phyloP scores from a whole-genome alignment of 768 basidiomycete genomes.

The Gyrodon lividus region DNA sequence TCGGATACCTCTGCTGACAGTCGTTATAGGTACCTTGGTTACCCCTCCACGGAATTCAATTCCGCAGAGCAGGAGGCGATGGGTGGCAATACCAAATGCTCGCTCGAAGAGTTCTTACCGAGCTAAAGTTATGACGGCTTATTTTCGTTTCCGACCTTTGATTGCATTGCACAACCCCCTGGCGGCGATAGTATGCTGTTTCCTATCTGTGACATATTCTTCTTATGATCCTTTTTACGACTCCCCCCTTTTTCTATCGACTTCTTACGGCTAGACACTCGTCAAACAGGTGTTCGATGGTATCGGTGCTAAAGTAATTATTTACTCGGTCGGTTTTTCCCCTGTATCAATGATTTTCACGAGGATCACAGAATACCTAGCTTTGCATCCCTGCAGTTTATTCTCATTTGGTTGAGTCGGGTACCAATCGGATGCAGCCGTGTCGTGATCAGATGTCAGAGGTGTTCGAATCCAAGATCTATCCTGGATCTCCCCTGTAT shows the following conservation, averaged over 20 bases:
- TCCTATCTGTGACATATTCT: constrained; percentile 20
- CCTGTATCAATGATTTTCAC: constrained; percentile 8
- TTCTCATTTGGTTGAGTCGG: too few relatives aligned
- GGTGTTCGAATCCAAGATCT: too few relatives aligned
- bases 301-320: neutral
- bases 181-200: constrained; percentile 24
- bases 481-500: too few relatives aligned
- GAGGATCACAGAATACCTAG: constrained; percentile 13
- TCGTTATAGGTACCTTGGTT: constrained; percentile 79
- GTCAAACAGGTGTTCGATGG: constrained; percentile 1
- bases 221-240: constrained; percentile 2
- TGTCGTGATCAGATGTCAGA: too few relatives aligned
- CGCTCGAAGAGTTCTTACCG: constrained; percentile 81
- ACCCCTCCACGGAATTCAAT: constrained; percentile 93
- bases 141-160: neutral
- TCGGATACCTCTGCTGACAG: neutral
- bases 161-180: constrained; percentile 10
- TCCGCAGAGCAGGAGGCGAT: constrained; percentile 85
- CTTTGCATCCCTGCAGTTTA: too few relatives aligned
- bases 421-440: too few relatives aligned
- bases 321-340: constrained; percentile 8
- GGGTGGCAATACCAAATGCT: constrained; percentile 99
- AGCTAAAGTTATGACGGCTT: constrained; percentile 70
- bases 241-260: neutral
- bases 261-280: constrained; percentile 5